Evolutionary conservation across 2,329 filamentous ascomycete species (phyloP), one percentile per base, ranked within the genome.

Genomic region (Aspergillus alliaceus): DNA sequence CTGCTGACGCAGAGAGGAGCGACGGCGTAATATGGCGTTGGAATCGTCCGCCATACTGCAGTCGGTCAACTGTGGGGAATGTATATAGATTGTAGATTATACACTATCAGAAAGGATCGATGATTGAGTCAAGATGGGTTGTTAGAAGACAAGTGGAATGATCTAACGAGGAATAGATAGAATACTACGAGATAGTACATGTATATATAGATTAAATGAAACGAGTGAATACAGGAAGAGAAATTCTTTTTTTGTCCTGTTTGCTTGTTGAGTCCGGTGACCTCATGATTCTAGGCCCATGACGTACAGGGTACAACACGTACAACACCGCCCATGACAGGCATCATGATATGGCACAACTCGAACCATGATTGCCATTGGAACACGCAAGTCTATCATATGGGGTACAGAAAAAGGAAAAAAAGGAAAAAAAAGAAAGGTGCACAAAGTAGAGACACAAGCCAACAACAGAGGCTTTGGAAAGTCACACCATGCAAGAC

Each of bases 1-100:
- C 48, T 72, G 68, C 61, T 72, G 68, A 40, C 70, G 65, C 25
- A 71, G 32, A 6, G 75, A 76, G 1, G 67, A 58, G 18, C 68
- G 72, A 35, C 71, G 71, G 34, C 71, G 71, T 40, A 63, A 53
- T 39, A 72, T 69, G 22, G 37, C 39, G 20, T 31, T 31, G 3
- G 44, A 27, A 27, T 39, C 52, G 11, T 52, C 35, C 4, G 25
- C 27, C 53, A 60, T 29, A 44, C 8, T 44, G n/a, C 7, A 27
- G 6, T 35, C 14, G 6, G 27, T 29, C 5, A 29, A 9, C 9
- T 35, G 32, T n/a, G n/a, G n/a, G n/a, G n/a, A n/a, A n/a, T n/a
- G n/a, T n/a, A n/a, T n/a, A n/a, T n/a, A n/a, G n/a, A n/a, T n/a
- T n/a, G n/a, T n/a, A n/a, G n/a, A n/a, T n/a, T n/a, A n/a, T n/a